Percentiles rank a stretch among this genome's conserved stretches.
phyloP scores from a whole-genome alignment of 2,329 filamentous ascomycete species.

The Westerdykella sp. region DNA sequence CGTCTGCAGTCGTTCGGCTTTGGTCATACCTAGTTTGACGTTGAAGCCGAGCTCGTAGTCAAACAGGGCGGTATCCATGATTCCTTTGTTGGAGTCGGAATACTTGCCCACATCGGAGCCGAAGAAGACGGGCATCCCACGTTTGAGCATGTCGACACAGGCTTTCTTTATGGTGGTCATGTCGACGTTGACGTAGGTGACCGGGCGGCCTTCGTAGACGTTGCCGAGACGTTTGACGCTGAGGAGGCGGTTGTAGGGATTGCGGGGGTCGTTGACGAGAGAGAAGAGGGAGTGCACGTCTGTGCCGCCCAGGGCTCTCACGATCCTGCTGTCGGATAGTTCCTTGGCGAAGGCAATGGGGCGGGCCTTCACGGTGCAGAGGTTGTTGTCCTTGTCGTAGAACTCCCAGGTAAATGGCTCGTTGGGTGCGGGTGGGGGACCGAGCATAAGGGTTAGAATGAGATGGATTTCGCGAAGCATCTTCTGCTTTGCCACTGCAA shows the following conservation, averaged over 20 bases:
- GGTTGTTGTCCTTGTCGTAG: slow-evolving; percentile 61
- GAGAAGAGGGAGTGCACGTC: slow-evolving; percentile 67
- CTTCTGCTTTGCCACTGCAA: slow-evolving; percentile 55
- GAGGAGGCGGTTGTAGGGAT: slow-evolving; percentile 64
- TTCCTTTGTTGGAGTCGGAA: slow-evolving; percentile 58
- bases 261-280: slow-evolving; percentile 78
- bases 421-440: slow-evolving; percentile 65
- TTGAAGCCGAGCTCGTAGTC: slow-evolving; percentile 84
- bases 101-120: slow-evolving; percentile 84
- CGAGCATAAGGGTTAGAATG: slow-evolving; percentile 75
- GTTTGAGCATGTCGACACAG: slow-evolving; percentile 70
- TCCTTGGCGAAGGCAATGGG: slow-evolving; percentile 67
- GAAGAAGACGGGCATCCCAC: slow-evolving; percentile 79
- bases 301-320: slow-evolving; percentile 53
- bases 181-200: slow-evolving; percentile 78
- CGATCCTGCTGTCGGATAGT: slow-evolving; percentile 53
- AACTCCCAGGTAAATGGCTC: slow-evolving; percentile 75
- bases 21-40: slow-evolving; percentile 64
- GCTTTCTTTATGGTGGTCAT: slow-evolving; percentile 66
- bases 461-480: slow-evolving; percentile 77
- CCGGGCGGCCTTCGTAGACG: slow-evolving; percentile 65
- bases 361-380: slow-evolving; percentile 57
- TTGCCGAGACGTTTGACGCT: slow-evolving; percentile 77
- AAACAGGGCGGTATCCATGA: slow-evolving; percentile 73
- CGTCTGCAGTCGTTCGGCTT: slow-evolving; percentile 66